Evolutionary conservation across 2,329 filamentous ascomycete species (phyloP).

Genomic region (Endoconidiophora polonica): DNA sequence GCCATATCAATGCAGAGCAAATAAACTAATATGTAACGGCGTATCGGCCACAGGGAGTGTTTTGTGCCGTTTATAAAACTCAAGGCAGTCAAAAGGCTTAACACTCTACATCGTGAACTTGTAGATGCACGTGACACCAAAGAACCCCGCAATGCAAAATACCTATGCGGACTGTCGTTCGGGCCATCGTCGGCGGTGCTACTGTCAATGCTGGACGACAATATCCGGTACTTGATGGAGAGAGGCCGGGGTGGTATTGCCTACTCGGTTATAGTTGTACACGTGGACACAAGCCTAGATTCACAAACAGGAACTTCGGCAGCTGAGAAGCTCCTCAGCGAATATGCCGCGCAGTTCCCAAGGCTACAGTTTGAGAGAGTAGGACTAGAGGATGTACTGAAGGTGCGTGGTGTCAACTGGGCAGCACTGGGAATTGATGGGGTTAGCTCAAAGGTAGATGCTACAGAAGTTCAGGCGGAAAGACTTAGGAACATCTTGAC

Average conservation of each 20-base stretch:
- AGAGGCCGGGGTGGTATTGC: constrained; percentile 43
- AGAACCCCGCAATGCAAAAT: constrained; percentile 20
- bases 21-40: constrained; percentile 3
- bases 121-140: constrained; percentile 20
- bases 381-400: constrained; percentile 46
- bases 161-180: constrained; percentile 68
- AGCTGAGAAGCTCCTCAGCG: constrained; percentile 30
- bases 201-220: constrained; percentile 56
- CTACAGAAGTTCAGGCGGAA: constrained; percentile 13
- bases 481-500: constrained; percentile 39
- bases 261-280: constrained; percentile 49
- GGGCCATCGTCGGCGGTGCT: constrained; percentile 67
- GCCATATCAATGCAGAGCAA: background rate
- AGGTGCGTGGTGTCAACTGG: constrained; percentile 37
- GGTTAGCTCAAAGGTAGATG: background rate
- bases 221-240: constrained; percentile 46
- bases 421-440: constrained; percentile 22
- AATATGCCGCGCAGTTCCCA: constrained; percentile 46
- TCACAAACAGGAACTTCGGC: constrained; percentile 18
- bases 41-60: constrained; percentile 32
- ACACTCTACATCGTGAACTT: constrained; percentile 32
- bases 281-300: constrained; percentile 31
- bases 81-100: constrained; percentile 62
- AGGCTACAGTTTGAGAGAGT: constrained; percentile 45
- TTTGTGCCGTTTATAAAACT: constrained; percentile 61